A percentile compares a stretch with the other conserved stretches of the same genome.
Evolutionary conservation across 2,329 filamentous ascomycete species (phyloP).

Genomic region (Penicillium sp.): DNA sequence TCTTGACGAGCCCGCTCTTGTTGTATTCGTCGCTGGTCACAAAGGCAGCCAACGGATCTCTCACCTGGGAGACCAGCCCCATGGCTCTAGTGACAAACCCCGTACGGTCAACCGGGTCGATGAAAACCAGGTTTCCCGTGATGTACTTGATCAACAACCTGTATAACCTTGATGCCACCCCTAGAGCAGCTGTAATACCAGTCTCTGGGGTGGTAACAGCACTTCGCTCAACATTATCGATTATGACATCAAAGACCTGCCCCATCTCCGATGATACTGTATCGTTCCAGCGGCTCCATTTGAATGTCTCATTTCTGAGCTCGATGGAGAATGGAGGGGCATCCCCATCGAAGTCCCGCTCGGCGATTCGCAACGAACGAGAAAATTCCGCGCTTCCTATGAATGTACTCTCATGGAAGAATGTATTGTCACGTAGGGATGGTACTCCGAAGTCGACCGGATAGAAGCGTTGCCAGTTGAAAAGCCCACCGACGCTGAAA

Average conservation of each 20-base stretch:
- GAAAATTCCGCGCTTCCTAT: constrained; percentile 57
- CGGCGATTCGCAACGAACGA: constrained; percentile 42
- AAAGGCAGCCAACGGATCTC: constrained; percentile 32
- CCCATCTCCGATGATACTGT: constrained; percentile 50
- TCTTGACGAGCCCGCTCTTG: constrained; percentile 19
- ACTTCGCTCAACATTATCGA: constrained; percentile 21
- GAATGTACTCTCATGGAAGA: constrained; percentile 57
- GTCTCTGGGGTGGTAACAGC: constrained; percentile 1
- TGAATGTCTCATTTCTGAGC: constrained; percentile 33
- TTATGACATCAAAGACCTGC: constrained; percentile 35
- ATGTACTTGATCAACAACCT: constrained; percentile 51
- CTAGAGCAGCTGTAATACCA: constrained; percentile 11
- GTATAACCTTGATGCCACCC: constrained; percentile 21
- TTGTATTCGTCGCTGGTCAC: constrained; percentile 16
- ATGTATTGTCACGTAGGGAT: constrained; percentile 52
- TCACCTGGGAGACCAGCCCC: constrained; percentile 39
- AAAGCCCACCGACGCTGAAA: constrained; percentile 42
- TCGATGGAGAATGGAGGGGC: constrained; percentile 41
- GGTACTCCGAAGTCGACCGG: constrained; percentile 53
- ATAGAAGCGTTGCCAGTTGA: constrained; percentile 50
- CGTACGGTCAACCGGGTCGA: constrained; percentile 54
- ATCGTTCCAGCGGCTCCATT: constrained; percentile 58
- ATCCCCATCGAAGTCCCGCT: constrained; percentile 45
- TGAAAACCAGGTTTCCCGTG: constrained; percentile 50
- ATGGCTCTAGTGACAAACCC: constrained; percentile 44